Conservation (phyloP, 176 grass and related monocot species). For the Triticum turgidum region DNA sequence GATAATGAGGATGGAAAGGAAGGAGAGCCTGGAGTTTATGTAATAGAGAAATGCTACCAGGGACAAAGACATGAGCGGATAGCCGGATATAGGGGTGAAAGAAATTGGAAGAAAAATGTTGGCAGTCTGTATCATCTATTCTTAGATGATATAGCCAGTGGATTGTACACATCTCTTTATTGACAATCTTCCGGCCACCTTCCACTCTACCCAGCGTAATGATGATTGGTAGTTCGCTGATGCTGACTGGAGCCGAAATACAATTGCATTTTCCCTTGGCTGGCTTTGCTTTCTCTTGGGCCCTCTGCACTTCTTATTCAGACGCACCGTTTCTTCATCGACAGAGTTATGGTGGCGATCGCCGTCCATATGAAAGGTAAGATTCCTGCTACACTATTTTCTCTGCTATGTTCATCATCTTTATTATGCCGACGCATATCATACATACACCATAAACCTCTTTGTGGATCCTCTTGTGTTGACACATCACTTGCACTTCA, state of each 20-base stretch:
- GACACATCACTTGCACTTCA: background rate
- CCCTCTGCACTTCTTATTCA: constrained; percentile 14
- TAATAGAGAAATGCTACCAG: constrained; percentile 8
- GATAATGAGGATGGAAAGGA: background rate
- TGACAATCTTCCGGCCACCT: background rate
- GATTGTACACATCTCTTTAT: constrained; percentile 7
- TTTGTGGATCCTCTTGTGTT: background rate
- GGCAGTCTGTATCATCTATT: background rate
- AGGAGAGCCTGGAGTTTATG: constrained; percentile 14
- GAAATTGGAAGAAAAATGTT: background rate
- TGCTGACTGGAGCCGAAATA: constrained; percentile 26
- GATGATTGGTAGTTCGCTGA: constrained; percentile 28
- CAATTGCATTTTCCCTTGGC: constrained; percentile 28
- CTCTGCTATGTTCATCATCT: background rate
- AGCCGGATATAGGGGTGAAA: background rate
- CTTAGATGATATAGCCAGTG: background rate
- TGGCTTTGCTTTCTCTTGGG: background rate
- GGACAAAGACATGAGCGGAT: background rate
- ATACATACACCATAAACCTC: background rate
- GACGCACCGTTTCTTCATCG: constrained; percentile 21
- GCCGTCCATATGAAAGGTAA: constrained; percentile 18
- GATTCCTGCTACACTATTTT: background rate
- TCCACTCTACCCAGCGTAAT: background rate
- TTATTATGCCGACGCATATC: too few relatives aligned
- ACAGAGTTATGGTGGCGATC: constrained; percentile 1